Base-by-base conservation (phyloP, 1,284 basidiomycete species). In the Moesziomyces antarcticus region DNA sequence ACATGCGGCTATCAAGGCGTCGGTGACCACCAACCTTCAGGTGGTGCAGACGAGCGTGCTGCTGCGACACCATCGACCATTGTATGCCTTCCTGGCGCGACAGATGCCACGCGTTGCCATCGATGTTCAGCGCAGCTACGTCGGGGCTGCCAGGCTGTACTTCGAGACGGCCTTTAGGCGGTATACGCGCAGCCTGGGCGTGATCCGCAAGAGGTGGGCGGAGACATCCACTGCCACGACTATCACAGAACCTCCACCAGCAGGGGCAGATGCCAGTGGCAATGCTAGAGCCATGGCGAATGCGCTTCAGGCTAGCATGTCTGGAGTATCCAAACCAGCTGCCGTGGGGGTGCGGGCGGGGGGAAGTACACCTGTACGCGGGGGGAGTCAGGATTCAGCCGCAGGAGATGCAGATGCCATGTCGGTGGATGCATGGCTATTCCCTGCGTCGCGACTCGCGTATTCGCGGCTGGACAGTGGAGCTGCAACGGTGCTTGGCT, bases 91-190 rank as follows among this genome's bases (percentile, higher is more conserved):
- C 81, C 86, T 99, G 40, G 90, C 91, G 63, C 89, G 91, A 8
- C 93, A 95, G 73, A 91, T 91, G 16, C 88, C 91, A 4, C 87
- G 88, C 37, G 91, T 95, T 25, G 94, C 96, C 2, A 89, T 89
- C 65, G 96, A 98, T 84, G 87, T 99, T 21, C 94, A 96, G 84
- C 88, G 93, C 49, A 91, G 92, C 5, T 99, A 99, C 82, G 86
- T 92, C 33, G 89, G 89, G 46, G 90, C 92, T 13, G 92, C 93
- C 5, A 89, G 94, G 21, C 89, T 93, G 20, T 99, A 97, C 84
- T 98, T 94, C 72, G 97, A 99, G 85, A 98, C 97, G 18, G 93
- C 92, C 0, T 95, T 99, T 82, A 87, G 97, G 62, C 87, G 97
- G 50, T 99, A 99, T 83, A 88, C 91, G 27, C 87, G 97, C 33